Evolutionary conservation across 2,329 filamentous ascomycete genomes (phyloP).

Genomic region (Aspergillus pseudotamarii): DNA sequence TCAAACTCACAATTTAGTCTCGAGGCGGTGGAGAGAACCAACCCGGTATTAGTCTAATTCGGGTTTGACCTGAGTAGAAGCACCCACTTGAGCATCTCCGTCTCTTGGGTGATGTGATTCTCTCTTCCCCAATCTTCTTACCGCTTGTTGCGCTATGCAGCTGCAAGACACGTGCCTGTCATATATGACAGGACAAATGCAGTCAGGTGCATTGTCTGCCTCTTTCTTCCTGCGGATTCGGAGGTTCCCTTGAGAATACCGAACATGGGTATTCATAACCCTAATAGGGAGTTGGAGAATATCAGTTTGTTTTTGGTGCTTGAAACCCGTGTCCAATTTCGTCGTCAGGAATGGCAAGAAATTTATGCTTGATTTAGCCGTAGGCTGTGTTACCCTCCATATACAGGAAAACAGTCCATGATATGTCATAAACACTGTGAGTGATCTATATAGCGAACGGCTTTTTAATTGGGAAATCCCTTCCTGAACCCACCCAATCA

Average conservation of each 20-base stretch:
- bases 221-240: too few relatives aligned
- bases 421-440: background rate
- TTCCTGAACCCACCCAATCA: background rate
- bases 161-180: constrained; percentile 4
- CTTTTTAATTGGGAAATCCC: background rate
- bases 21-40: background rate
- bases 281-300: too few relatives aligned
- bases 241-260: too few relatives aligned
- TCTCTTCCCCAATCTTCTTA: background rate
- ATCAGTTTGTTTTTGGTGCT: too few relatives aligned
- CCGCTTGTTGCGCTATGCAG: background rate
- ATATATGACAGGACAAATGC: background rate
- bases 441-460: background rate
- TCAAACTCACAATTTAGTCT: background rate
- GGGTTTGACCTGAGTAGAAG: background rate
- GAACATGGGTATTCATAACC: too few relatives aligned
- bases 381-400: background rate
- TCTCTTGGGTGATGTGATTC: background rate
- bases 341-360: too few relatives aligned
- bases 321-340: too few relatives aligned
- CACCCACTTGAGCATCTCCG: constrained; percentile 1
- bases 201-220: background rate
- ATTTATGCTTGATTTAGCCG: background rate
- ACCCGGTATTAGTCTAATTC: background rate
- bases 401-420: background rate